Percentiles rank a stretch among this genome's conserved stretches.
Evolutionary conservation across 140 eudicot species (phyloP).

Genomic region (Ambrosia hybrid): DNA sequence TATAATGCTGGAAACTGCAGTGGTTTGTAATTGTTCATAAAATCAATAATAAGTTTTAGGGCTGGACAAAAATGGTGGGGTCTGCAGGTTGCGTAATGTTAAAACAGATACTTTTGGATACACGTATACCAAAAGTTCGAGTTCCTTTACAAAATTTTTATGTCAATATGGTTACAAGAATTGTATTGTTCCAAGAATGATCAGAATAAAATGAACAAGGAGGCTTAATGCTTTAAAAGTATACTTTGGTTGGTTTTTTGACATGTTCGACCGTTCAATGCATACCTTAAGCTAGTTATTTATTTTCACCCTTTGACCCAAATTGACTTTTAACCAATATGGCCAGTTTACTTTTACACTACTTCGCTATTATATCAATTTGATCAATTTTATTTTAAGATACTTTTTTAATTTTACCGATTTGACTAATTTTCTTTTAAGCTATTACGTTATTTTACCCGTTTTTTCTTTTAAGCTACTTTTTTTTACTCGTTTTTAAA

Average conservation of each 20-base stretch:
- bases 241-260: neutral
- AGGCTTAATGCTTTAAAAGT: neutral
- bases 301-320: neutral
- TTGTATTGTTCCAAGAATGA: too few relatives aligned
- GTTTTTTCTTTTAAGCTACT: too few relatives aligned
- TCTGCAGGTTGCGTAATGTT: too few relatives aligned
- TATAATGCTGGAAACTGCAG: constrained; percentile 97
- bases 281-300: neutral
- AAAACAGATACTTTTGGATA: too few relatives aligned
- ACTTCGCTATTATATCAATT: neutral
- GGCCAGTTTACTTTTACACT: neutral
- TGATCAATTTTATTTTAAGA: neutral
- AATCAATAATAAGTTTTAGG: constrained; percentile 1
- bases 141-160: too few relatives aligned
- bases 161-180: too few relatives aligned
- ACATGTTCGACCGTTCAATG: neutral
- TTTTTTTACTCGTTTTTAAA: too few relatives aligned
- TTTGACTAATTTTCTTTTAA: neutral
- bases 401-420: neutral
- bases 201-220: neutral
- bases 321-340: neutral
- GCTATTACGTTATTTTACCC: neutral
- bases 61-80: too few relatives aligned
- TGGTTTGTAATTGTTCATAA: neutral
- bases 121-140: too few relatives aligned